Conservation (phyloP, 106 monocot species). For the Agapanthus africanus region DNA sequence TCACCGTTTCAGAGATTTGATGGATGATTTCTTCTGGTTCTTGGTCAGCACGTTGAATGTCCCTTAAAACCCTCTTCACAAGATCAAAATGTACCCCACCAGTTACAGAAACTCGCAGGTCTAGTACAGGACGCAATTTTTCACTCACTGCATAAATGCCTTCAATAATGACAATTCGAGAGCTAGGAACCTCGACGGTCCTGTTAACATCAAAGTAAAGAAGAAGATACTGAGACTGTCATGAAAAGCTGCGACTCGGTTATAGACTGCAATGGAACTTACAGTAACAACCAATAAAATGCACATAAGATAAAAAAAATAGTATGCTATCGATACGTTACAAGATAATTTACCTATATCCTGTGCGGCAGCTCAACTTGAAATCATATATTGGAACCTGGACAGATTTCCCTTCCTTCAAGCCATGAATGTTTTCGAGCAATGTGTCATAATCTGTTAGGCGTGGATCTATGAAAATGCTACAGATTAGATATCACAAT, state of each 20-base stretch:
- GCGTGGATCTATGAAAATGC: conserved; percentile 13
- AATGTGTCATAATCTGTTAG: conserved; percentile 24
- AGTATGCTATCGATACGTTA: too few species aligned
- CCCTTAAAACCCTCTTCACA: conserved; percentile 95
- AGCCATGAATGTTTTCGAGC: conserved; percentile 17
- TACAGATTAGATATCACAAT: conserved; percentile 1
- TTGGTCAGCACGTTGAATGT: conserved; percentile 94
- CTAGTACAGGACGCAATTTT: conserved; percentile 65
- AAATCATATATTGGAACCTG: conserved; percentile 24
- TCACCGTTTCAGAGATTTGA: conserved; percentile 93
- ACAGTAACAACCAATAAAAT: too few species aligned
- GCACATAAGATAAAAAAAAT: too few species aligned
- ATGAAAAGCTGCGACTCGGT: background rate
- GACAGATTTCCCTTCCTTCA: conserved; percentile 16
- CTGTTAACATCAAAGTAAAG: conserved; percentile 32
- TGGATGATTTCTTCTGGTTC: conserved; percentile 99
- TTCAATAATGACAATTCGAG: conserved; percentile 89
- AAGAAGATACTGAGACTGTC: background rate
- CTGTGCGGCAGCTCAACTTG: conserved; percentile 13
- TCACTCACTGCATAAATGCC: conserved; percentile 97
- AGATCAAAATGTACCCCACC: conserved; percentile 98
- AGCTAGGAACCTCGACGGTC: conserved; percentile 81
- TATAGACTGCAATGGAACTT: background rate
- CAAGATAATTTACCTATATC: conserved; percentile 26
- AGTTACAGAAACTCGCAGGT: conserved; percentile 95